These are phyloP conservation scores for Clarkia xantiana DNA, from an alignment of 345 rosid species.

Conservation along the genomic window DNA sequence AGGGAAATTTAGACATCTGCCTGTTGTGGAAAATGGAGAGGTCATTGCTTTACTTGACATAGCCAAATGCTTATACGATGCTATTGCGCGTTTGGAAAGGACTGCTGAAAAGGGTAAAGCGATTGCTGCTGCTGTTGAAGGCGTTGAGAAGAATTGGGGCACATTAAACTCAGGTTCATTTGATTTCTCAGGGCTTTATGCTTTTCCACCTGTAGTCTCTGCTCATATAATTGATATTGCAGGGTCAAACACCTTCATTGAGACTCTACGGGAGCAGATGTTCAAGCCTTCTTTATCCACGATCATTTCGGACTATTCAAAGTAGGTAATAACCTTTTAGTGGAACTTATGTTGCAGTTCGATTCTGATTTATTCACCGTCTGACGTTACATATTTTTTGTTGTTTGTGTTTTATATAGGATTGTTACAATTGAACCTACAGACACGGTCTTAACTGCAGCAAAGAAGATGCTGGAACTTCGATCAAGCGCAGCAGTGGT, in stretches of 20 bases:
- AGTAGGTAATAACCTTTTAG: constrained; percentile 75
- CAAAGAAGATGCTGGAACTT: constrained; percentile 81
- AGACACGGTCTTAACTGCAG: constrained; percentile 57
- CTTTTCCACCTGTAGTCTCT: not conserved
- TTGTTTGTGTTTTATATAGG: constrained; percentile 33
- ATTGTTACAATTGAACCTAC: constrained; percentile 63
- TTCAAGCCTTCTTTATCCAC: constrained; percentile 88
- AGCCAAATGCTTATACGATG: constrained; percentile 95
- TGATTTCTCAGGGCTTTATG: not conserved
- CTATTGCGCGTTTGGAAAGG: constrained; percentile 99
- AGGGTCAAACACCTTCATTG: constrained; percentile 78
- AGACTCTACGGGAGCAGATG: constrained; percentile 86
- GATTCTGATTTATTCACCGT: constrained; percentile 3
- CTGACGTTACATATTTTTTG: not conserved
- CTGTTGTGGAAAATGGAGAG: constrained; percentile 98
- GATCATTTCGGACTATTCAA: constrained; percentile 73
- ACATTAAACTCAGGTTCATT: constrained; percentile 60
- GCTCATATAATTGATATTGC: constrained; percentile 2
- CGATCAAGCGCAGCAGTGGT: constrained; percentile 65
- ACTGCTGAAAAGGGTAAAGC: constrained; percentile 99
- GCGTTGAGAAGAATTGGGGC: constrained; percentile 91
- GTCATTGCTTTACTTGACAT: constrained; percentile 94
- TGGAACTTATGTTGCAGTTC: constrained; percentile 3
- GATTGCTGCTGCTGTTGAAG: constrained; percentile 99
- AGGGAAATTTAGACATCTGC: constrained; percentile 98